Conservation (phyloP, 352 stramenopile genomes). For the Phytophthora boehmeriae region DNA sequence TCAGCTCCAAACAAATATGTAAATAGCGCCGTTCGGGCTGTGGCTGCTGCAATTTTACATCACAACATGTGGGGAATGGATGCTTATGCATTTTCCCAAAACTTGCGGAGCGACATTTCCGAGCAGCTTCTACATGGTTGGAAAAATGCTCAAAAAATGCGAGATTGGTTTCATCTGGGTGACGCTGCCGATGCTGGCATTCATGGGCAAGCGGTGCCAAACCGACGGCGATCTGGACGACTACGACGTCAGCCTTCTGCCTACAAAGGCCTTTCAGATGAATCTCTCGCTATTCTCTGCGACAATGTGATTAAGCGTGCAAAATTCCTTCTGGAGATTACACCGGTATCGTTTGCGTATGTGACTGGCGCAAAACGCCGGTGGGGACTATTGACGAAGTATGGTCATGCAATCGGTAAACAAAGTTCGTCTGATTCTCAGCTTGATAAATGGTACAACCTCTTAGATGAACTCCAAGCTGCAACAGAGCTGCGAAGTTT, state of each 20-base stretch:
- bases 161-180: slow-evolving; percentile 85
- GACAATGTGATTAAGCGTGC: slow-evolving; percentile 76
- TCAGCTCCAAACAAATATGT: slow-evolving; percentile 43
- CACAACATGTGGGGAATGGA: slow-evolving; percentile 91
- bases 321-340: slow-evolving; percentile 74
- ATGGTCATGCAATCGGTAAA: slow-evolving; percentile 64
- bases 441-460: slow-evolving; percentile 81
- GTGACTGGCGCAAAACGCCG: slow-evolving; percentile 70
- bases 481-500: slow-evolving; percentile 73
- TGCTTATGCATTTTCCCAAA: slow-evolving; percentile 69
- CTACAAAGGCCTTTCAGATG: slow-evolving; percentile 77
- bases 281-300: slow-evolving; percentile 69
- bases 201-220: slow-evolving; percentile 39
- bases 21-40: slow-evolving; percentile 68
- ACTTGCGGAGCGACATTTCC: slow-evolving; percentile 62
- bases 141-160: slow-evolving; percentile 90
- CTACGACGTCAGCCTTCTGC: slow-evolving; percentile 74
- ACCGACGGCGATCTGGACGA: slow-evolving; percentile 36
- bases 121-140: slow-evolving; percentile 71
- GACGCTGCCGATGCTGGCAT: slow-evolving; percentile 68
- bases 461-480: slow-evolving; percentile 79
- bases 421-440: slow-evolving; percentile 49
- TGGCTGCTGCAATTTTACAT: slow-evolving; percentile 81
- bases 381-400: slow-evolving; percentile 76
- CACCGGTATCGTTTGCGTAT: slow-evolving; percentile 76